Evolutionary conservation across 1,139 yeast genomes (phyloP).

Genomic region (Candida smagusa): DNA sequence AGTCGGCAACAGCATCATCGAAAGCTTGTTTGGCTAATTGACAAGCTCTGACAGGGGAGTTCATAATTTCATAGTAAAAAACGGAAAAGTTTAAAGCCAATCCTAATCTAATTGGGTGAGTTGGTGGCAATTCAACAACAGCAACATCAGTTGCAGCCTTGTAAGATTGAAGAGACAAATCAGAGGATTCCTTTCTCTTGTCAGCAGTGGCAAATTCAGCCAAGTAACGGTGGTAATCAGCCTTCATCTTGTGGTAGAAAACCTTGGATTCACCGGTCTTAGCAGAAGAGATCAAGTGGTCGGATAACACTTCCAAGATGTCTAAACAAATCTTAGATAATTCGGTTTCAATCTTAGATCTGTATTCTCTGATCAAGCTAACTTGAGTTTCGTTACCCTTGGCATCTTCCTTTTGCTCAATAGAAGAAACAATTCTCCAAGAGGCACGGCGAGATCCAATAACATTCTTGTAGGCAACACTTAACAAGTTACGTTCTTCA

Average conservation of each 20-base stretch:
- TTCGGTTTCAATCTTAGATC: constrained; percentile 91
- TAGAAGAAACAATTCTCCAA: constrained; percentile 97
- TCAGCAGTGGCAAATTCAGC: constrained; percentile 94
- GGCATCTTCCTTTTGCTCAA: constrained; percentile 97
- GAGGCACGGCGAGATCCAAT: constrained; percentile 99
- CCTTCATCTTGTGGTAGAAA: constrained; percentile 98
- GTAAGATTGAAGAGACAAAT: constrained; percentile 89
- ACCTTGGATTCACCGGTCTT: constrained; percentile 97
- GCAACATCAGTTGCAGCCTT: constrained; percentile 96
- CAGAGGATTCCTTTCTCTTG: constrained; percentile 90
- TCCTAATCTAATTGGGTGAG: constrained; percentile 98
- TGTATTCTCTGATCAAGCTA: constrained; percentile 85
- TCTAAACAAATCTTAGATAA: constrained; percentile 93
- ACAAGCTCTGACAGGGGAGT: constrained; percentile 98
- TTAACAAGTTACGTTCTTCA: constrained; percentile 94
- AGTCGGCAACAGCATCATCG: constrained; percentile 98
- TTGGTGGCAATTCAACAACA: constrained; percentile 93
- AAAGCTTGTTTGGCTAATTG: constrained; percentile 98
- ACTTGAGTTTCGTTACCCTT: constrained; percentile 92
- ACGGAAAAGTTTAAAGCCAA: constrained; percentile 97
- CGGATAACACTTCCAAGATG: constrained; percentile 80
- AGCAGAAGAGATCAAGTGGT: constrained; percentile 91
- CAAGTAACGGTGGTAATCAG: constrained; percentile 98
- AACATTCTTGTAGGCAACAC: constrained; percentile 97
- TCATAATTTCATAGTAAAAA: constrained; percentile 95